Conservation (phyloP, 108 stramenopile genomes). For the Heterococcus sp. region DNA sequence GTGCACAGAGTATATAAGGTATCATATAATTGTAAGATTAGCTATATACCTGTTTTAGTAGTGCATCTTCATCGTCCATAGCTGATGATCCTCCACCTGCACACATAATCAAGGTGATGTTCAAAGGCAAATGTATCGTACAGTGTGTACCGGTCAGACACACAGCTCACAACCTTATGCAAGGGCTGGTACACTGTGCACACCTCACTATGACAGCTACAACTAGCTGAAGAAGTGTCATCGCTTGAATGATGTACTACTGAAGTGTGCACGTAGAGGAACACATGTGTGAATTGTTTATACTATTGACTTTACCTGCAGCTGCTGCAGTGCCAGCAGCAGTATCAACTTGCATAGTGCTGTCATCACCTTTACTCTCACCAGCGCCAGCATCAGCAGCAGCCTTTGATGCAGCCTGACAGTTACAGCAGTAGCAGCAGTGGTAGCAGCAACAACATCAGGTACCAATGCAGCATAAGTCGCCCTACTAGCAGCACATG, state of each 20-base stretch:
- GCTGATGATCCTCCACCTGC: slow-evolving; percentile 56
- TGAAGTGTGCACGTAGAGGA: no score
- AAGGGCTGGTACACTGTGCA: slow-evolving; percentile 2
- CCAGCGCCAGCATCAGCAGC: slow-evolving; percentile 8
- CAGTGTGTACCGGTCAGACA: no score
- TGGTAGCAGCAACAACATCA: slow-evolving; percentile 37
- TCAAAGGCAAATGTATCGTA: no score
- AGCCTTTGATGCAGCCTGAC: slow-evolving; percentile 3
- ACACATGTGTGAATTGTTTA: no score
- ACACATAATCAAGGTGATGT: slow-evolving; percentile 5
- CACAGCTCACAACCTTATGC: no score
- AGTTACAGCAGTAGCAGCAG: slow-evolving; percentile 2
- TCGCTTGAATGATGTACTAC: slow-evolving; percentile 1
- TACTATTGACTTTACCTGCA: no score
- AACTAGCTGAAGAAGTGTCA: slow-evolving; percentile 38
- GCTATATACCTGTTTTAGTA: slow-evolving; percentile 69
- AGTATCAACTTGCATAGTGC: not conserved
- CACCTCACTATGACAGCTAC: not conserved
- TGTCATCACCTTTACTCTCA: not conserved
- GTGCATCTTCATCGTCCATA: slow-evolving; percentile 73
- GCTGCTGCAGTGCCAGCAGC: no score
- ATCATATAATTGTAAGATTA: no score
- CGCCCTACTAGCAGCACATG: no score
- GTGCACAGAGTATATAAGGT: no score
- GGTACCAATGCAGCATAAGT: slow-evolving; percentile 50